Percentiles rank a stretch among this genome's conserved stretches.
Evolutionary conservation across 192 early-diverging fungal species (phyloP).

Genomic region (Coemansia sp.): DNA sequence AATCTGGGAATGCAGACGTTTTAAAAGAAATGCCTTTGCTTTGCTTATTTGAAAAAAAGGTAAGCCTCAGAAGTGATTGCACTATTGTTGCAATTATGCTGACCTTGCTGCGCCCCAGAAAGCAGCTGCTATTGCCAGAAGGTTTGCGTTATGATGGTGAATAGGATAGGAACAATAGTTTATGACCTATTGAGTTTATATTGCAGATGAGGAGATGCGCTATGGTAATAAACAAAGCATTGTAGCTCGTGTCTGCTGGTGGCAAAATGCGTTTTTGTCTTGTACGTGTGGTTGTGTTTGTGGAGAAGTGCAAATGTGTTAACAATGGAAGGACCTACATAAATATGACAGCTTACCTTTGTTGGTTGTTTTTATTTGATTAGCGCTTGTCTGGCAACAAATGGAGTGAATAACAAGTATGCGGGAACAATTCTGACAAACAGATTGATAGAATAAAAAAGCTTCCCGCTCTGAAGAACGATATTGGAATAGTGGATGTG

Average conservation of each 20-base stretch:
- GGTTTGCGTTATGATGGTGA: neutral
- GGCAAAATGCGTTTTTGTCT: neutral
- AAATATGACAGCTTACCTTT: conserved; percentile 3
- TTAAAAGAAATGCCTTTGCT: neutral
- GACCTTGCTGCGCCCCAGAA: neutral
- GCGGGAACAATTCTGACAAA: conserved; percentile 4
- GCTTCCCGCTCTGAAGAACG: neutral
- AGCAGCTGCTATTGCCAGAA: neutral
- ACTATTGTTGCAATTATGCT: conserved; percentile 10
- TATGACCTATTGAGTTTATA: neutral
- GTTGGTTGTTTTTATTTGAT: neutral
- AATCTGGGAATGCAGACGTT: neutral
- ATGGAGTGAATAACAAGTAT: neutral
- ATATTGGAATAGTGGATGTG: neutral
- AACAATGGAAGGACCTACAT: neutral
- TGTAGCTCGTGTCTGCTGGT: neutral
- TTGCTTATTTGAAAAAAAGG: neutral
- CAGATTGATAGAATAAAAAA: neutral
- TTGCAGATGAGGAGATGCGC: neutral
- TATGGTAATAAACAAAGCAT: neutral
- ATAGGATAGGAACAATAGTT: neutral
- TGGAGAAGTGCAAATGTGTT: neutral
- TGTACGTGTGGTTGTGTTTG: neutral
- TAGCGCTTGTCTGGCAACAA: neutral
- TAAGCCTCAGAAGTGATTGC: neutral